Conservation (phyloP, 306 rosid genomes). For the Castanea crenata region DNA sequence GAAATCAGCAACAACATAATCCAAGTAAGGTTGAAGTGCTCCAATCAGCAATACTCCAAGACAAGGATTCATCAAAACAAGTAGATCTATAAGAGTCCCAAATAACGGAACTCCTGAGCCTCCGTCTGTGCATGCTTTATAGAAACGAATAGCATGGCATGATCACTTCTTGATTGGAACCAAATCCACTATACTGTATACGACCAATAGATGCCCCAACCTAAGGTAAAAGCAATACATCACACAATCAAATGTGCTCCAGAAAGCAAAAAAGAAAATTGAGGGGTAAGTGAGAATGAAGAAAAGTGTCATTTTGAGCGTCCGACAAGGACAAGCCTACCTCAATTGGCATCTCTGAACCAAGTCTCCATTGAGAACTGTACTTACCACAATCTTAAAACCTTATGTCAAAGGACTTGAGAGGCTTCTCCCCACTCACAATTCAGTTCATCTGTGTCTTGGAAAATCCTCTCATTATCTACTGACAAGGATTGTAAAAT, state of each 20-base stretch:
- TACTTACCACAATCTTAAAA: slow-evolving; percentile 47
- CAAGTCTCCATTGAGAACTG: slow-evolving; percentile 34
- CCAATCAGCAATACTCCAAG: slow-evolving; percentile 72
- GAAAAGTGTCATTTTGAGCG: slow-evolving; percentile 36
- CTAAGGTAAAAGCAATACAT: slow-evolving; percentile 82
- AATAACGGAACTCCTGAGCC: slow-evolving; percentile 59
- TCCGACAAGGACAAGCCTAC: slow-evolving; percentile 67
- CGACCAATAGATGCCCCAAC: slow-evolving; percentile 66
- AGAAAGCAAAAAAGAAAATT: slow-evolving; percentile 20
- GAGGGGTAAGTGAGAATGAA: slow-evolving; percentile 27
- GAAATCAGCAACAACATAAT: slow-evolving; percentile 78
- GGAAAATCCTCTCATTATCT: slow-evolving; percentile 3
- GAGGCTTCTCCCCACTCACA: slow-evolving; percentile 19
- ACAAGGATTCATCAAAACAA: slow-evolving; percentile 66
- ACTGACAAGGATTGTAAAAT: slow-evolving; percentile 3
- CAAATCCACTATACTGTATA: slow-evolving; percentile 74
- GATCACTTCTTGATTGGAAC: slow-evolving; percentile 67
- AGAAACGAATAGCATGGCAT: slow-evolving; percentile 46
- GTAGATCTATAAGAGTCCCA: slow-evolving; percentile 56
- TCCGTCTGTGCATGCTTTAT: slow-evolving; percentile 50
- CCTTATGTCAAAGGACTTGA: slow-evolving; percentile 21
- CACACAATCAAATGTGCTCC: slow-evolving; percentile 76
- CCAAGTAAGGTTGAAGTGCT: slow-evolving; percentile 63
- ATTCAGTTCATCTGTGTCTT: background rate
- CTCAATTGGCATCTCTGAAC: slow-evolving; percentile 47